Conservation (phyloP, 306 rosid species). For the Dryas drummondii region DNA sequence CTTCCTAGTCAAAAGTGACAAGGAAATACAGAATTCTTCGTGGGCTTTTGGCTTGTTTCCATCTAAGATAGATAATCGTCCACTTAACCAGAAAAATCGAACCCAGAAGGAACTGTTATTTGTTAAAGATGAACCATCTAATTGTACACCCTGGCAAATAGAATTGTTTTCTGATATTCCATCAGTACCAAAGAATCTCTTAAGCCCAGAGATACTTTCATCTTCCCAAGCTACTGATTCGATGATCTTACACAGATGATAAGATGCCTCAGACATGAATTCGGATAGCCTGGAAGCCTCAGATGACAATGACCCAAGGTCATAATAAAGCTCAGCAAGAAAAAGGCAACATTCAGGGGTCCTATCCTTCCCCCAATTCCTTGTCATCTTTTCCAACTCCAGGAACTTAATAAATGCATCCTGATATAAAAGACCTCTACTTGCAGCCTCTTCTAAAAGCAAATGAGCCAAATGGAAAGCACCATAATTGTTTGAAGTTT, state of each 20-base stretch:
- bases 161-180: conserved; percentile 37
- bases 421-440: conserved; percentile 50
- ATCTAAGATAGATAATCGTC: conserved; percentile 76
- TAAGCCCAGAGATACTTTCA: conserved; percentile 35
- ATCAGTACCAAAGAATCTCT: conserved; percentile 39
- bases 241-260: conserved; percentile 89
- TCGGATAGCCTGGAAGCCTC: conserved; percentile 58
- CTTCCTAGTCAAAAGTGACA: conserved; percentile 63
- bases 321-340: conserved; percentile 86
- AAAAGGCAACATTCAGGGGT: conserved; percentile 74
- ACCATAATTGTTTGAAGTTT: conserved; percentile 70
- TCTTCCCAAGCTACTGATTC: conserved; percentile 72
- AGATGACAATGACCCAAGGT: conserved; percentile 62
- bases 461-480: conserved; percentile 84
- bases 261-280: conserved; percentile 74
- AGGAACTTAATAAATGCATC: conserved; percentile 74
- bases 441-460: conserved; percentile 74
- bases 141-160: conserved; percentile 26
- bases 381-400: conserved; percentile 84
- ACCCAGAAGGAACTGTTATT: conserved; percentile 69
- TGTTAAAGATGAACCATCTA: conserved; percentile 40
- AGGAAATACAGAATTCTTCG: conserved; percentile 63
- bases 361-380: conserved; percentile 94
- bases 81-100: conserved; percentile 91
- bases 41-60: conserved; percentile 78